A percentile compares a stretch with the other conserved stretches of the same genome.
Evolutionary conservation across 768 basidiomycete genomes (phyloP).

Genomic region (Phanerochaete sordida): DNA sequence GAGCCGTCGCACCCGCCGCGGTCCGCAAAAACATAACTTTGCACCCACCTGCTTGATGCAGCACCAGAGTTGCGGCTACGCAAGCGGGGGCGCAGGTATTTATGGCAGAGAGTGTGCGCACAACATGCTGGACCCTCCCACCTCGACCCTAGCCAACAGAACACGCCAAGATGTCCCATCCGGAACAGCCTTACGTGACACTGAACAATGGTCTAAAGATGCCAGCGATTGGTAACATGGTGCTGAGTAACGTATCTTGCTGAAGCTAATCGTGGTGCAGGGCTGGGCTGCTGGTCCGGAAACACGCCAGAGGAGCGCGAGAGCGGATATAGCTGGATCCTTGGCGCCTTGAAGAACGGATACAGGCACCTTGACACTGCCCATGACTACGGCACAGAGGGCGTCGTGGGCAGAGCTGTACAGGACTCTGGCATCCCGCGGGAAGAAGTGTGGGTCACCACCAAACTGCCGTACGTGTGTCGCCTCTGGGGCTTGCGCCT

Average conservation of each 20-base stretch:
- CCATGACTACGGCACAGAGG: conserved; percentile 27
- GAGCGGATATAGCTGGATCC: conserved; percentile 35
- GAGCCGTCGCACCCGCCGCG: too few relatives aligned
- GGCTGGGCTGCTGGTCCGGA: conserved; percentile 39
- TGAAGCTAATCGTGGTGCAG: conserved; percentile 16
- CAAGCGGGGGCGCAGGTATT: too few relatives aligned
- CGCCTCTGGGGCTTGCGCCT: background rate
- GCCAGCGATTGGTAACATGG: conserved; percentile 37
- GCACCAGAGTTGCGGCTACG: too few relatives aligned
- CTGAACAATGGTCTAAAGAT: conserved; percentile 41
- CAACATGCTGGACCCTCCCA: background rate
- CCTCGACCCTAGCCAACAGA: background rate
- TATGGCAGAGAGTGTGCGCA: background rate
- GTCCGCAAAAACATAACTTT: too few relatives aligned
- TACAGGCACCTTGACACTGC: conserved; percentile 29
- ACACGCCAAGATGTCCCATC: background rate
- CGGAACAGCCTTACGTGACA: conserved; percentile 18
- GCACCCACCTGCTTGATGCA: too few relatives aligned
- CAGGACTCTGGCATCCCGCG: conserved; percentile 56
- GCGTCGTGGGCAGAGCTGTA: conserved; percentile 21
- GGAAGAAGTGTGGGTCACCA: conserved; percentile 63
- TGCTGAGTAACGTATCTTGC: background rate
- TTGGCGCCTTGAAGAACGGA: conserved; percentile 37
- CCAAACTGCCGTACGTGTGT: conserved; percentile 40
- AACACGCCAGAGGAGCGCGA: conserved; percentile 30